Percentiles rank a stretch among this genome's conserved stretches.
These are phyloP conservation scores for Pseudohyphozyma bogoriensis DNA, from an alignment of 768 basidiomycete species.

Conservation along the genomic window DNA sequence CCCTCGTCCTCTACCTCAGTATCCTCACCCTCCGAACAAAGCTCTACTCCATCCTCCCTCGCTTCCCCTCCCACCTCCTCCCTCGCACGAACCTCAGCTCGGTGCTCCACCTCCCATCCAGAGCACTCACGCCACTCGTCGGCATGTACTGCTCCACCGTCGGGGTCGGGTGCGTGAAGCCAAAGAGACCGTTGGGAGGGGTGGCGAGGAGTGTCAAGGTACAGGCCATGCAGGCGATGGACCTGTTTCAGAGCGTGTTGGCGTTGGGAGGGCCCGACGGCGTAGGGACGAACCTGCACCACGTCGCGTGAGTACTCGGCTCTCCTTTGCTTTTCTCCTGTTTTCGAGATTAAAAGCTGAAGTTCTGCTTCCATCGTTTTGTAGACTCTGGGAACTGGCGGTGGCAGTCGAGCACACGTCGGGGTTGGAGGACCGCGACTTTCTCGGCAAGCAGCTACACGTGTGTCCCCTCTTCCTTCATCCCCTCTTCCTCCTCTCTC, in stretches of 20 bases:
- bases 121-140: not conserved
- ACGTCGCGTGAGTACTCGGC: slow-evolving; percentile 20
- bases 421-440: slow-evolving; percentile 23
- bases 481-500: not conserved
- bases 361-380: not conserved
- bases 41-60: slow-evolving; percentile 2
- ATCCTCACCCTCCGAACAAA: slow-evolving; percentile 9
- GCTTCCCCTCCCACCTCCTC: slow-evolving; percentile 2
- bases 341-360: not conserved
- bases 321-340: not conserved
- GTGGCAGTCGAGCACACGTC: slow-evolving; percentile 31
- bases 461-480: slow-evolving; percentile 5
- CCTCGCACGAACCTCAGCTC: not conserved
- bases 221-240: slow-evolving; percentile 28
- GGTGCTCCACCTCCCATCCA: not conserved
- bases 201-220: slow-evolving; percentile 19
- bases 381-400: slow-evolving; percentile 33
- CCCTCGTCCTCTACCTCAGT: slow-evolving; percentile 5
- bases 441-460: slow-evolving; percentile 8
- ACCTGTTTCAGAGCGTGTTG: slow-evolving; percentile 31
- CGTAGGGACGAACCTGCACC: slow-evolving; percentile 23
- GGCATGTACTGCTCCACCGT: not conserved
- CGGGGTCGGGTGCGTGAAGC: not conserved
- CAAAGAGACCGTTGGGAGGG: not conserved
- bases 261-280: slow-evolving; percentile 16